phyloP scores from a whole-genome alignment of 2,329 filamentous ascomycete genomes.

The Paecilomyces formosus region DNA sequence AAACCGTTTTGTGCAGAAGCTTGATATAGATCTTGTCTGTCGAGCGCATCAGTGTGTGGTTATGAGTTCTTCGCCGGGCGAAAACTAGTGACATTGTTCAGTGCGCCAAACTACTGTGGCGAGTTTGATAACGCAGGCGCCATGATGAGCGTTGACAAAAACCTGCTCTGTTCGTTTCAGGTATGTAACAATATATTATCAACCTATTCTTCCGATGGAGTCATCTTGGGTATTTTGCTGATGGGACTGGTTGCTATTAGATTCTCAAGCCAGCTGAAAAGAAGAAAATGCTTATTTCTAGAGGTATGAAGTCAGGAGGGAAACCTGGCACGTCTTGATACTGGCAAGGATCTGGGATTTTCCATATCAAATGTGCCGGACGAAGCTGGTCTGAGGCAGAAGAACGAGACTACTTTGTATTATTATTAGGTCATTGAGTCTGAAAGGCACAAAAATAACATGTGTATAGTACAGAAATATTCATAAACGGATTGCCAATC shows the following conservation, averaged over 20 bases:
- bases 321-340: not conserved
- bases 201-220: not conserved
- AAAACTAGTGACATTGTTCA: slow-evolving; percentile 87
- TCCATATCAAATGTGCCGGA: not conserved
- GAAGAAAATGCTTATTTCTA: not conserved
- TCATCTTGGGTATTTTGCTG: too few species aligned
- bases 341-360: not conserved
- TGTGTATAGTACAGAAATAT: not conserved
- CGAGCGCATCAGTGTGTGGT: slow-evolving; percentile 91
- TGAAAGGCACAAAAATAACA: not conserved
- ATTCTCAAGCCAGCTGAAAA: not conserved
- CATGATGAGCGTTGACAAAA: slow-evolving; percentile 98
- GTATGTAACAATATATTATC: slow-evolving; percentile 37
- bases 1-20: slow-evolving; percentile 86
- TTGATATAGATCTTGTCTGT: slow-evolving; percentile 95
- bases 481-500: not conserved
- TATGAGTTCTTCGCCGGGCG: slow-evolving; percentile 97
- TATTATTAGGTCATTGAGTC: not conserved
- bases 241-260: not conserved
- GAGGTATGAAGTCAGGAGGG: not conserved
- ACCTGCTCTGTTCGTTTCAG: slow-evolving; percentile 91
- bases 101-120: slow-evolving; percentile 90
- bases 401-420: not conserved
- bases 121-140: slow-evolving; percentile 95
- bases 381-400: not conserved